Base-by-base conservation (phyloP, 2,329 filamentous ascomycete species). In the Drechslerella dactyloides region DNA sequence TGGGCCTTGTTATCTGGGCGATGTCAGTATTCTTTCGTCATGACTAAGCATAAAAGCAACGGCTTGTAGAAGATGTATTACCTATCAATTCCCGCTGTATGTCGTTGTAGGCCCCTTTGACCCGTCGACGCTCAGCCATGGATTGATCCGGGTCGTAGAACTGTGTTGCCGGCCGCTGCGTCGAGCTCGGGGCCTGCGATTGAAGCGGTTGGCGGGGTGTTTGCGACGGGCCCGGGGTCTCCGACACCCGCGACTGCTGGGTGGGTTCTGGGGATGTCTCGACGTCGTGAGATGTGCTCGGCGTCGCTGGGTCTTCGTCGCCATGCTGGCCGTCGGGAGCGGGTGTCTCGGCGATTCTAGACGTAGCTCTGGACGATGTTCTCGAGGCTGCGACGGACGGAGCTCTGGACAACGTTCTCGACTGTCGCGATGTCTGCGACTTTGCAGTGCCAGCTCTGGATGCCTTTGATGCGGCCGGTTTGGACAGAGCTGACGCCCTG, bases 121-220 rank as follows among this genome's bases (percentile, higher is more conserved):
- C 59, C n/a, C 58, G 42, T 40, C 70, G 56, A 35, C 70, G 46
- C 48, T 74, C 70, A 10, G 54, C 59, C 55, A 58, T 60, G 17
- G 65, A 69, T 50, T 74, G 70, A 52, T 74, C 59, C 2, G 70
- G 70, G 46, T 74, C 70, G 46, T 70, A 74, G 24, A 55, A 70
- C 37, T 66, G 55, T 8, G 56, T 70, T 10, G 21, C 42, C 2
- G 48, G 55, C 46, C 48, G 48, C 19, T 69, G 64, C 4, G 53
- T 50, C 13, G 55, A 58, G n/a, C 24, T 35, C 13, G 66, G 58
- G 17, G 40, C 17, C 17, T 69, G 65, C 3, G 57, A 57, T n/a
- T 33, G 30, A 13, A 11, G 42, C n/a, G 64, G 44, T 42, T 30
- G 40, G 19, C 37, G 35, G 15, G 61, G 21, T 2, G 44, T n/a